Evolutionary conservation across 306 rosid genomes (phyloP).

Genomic region (Pyrus betulifolia): DNA sequence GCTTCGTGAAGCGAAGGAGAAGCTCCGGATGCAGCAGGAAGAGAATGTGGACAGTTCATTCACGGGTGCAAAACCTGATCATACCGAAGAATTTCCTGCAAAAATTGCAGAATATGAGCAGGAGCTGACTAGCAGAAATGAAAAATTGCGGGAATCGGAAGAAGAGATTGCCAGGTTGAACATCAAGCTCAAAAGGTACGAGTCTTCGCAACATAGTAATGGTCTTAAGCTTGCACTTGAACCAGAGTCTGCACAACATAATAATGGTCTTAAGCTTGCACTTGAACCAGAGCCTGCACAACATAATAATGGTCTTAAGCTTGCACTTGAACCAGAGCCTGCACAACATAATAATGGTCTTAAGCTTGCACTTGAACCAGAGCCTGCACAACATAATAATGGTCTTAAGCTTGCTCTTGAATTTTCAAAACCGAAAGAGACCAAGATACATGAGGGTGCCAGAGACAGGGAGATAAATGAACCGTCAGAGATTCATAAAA

Average conservation of each 20-base stretch:
- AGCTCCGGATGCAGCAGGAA: slow-evolving; percentile 54
- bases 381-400: too few species aligned
- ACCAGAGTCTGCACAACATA: too few species aligned
- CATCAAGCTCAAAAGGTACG: slow-evolving; percentile 37
- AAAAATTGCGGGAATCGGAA: slow-evolving; percentile 40
- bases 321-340: background rate
- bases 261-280: too few species aligned
- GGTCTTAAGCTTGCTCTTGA: slow-evolving; percentile 5
- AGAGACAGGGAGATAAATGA: slow-evolving; percentile 9
- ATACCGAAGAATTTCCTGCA: slow-evolving; percentile 28
- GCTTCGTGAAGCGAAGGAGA: slow-evolving; percentile 71
- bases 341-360: too few species aligned
- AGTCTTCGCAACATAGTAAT: slow-evolving; percentile 14
- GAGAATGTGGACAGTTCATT: slow-evolving; percentile 40
- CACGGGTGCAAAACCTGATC: slow-evolving; percentile 31
- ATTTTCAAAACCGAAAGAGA: slow-evolving; percentile 19
- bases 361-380: too few species aligned
- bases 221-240: slow-evolving; percentile 1
- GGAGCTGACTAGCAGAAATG: slow-evolving; percentile 53
- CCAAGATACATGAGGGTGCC: slow-evolving; percentile 10
- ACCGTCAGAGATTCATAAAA: slow-evolving; percentile 23
- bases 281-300: slow-evolving; percentile 8
- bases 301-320: slow-evolving; percentile 6
- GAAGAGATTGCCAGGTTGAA: slow-evolving; percentile 44
- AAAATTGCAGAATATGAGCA: slow-evolving; percentile 45